A percentile compares a stretch with the other conserved stretches of the same genome.
Conservation (phyloP, 805 yeast species). For the Priceomyces carsonii region DNA sequence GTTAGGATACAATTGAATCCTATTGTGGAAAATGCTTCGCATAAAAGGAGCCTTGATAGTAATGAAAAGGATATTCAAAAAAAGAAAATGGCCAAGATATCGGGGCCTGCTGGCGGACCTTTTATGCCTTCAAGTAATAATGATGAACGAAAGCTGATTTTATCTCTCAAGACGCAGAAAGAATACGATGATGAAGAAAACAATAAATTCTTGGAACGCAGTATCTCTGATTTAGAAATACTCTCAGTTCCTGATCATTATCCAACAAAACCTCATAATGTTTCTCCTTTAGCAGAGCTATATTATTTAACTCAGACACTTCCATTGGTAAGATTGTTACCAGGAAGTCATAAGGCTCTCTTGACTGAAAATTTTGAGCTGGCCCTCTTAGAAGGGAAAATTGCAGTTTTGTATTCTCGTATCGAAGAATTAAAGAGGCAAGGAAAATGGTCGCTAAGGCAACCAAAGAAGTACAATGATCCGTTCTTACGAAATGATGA, state of each 20-base stretch:
- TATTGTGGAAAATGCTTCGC: constrained; percentile 4
- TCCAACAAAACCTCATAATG: constrained; percentile 40
- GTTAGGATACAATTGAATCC: constrained; percentile 2
- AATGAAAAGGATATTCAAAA: constrained; percentile 3
- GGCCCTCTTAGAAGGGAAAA: constrained; percentile 85
- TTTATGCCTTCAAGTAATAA: neutral
- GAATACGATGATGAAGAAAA: constrained; percentile 19
- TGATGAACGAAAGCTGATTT: too few species aligned
- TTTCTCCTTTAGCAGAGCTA: constrained; percentile 74
- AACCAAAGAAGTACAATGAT: constrained; percentile 69
- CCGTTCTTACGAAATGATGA: constrained; percentile 47
- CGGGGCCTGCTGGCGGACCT: too few species aligned
- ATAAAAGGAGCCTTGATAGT: constrained; percentile 3
- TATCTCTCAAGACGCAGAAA: constrained; percentile 13
- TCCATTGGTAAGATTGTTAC: constrained; percentile 77
- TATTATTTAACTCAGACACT: constrained; percentile 86
- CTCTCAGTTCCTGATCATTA: constrained; percentile 43
- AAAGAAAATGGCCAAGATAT: neutral
- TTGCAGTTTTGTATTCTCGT: constrained; percentile 84
- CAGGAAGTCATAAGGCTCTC: constrained; percentile 82
- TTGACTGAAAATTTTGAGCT: constrained; percentile 84
- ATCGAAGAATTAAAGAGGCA: constrained; percentile 89
- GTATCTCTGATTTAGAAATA: constrained; percentile 33
- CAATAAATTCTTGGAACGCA: constrained; percentile 21
- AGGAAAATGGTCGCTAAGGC: constrained; percentile 89